Percentiles rank a stretch among this genome's conserved stretches.
Conservation (phyloP, 1,284 basidiomycete genomes). For the Pseudozyma tsukubaensis region DNA sequence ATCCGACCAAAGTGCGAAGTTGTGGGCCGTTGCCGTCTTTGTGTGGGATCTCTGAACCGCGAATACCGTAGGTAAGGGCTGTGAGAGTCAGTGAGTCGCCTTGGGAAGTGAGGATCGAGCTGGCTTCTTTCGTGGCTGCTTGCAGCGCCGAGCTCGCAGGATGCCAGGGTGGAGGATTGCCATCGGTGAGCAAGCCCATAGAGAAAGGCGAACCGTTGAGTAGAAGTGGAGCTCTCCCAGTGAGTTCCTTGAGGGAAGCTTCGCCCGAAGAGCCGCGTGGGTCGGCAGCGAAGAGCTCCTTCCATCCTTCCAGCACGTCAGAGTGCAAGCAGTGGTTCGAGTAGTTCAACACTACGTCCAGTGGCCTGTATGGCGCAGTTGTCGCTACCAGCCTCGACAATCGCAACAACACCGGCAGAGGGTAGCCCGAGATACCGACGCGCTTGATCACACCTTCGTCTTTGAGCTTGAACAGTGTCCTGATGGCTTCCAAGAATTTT, state of each 20-base stretch:
- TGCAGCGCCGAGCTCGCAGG: constrained; percentile 77
- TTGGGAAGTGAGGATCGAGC: constrained; percentile 22
- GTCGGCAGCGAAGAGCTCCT: constrained; percentile 44
- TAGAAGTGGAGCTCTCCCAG: constrained; percentile 72
- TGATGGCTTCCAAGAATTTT: constrained; percentile 79
- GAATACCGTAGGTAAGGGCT: constrained; percentile 60
- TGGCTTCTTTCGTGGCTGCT: constrained; percentile 68
- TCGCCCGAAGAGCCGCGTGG: constrained; percentile 16
- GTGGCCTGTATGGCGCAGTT: constrained; percentile 64
- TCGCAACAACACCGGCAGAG: constrained; percentile 87
- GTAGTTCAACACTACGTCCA: constrained; percentile 65
- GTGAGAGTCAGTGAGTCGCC: constrained; percentile 51
- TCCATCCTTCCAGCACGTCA: constrained; percentile 57
- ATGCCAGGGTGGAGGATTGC: constrained; percentile 82
- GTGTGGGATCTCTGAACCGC: constrained; percentile 42
- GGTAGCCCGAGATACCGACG: constrained; percentile 90
- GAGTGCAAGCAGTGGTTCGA: constrained; percentile 65
- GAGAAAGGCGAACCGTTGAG: constrained; percentile 87
- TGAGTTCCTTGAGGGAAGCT: constrained; percentile 14
- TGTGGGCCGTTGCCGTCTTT: constrained; percentile 16
- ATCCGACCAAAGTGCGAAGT: constrained; percentile 61
- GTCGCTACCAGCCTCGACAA: constrained; percentile 78
- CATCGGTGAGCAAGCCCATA: constrained; percentile 85
- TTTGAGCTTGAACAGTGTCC: constrained; percentile 80
- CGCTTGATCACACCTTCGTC: constrained; percentile 80